Evolutionary conservation across 192 early-diverging fungal genomes (phyloP).

Genomic region (Coemansia sp.): DNA sequence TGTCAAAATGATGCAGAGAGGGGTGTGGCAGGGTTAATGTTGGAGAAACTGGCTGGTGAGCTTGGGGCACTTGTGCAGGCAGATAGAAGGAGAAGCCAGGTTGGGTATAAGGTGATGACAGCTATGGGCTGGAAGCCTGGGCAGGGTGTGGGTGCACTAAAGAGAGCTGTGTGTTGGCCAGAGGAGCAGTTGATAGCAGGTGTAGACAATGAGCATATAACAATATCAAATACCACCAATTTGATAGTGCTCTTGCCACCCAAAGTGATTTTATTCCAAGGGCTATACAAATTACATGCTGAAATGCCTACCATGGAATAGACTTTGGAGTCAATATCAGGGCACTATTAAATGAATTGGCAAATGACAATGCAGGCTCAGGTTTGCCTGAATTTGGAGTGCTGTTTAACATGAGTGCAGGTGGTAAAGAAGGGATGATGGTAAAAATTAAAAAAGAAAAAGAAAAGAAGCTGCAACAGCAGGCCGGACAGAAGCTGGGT

Average conservation of each 20-base stretch:
- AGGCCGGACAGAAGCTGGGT: constrained; percentile 15
- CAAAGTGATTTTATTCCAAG: too few relatives aligned
- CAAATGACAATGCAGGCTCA: not conserved
- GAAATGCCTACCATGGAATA: constrained; percentile 30
- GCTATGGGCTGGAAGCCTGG: constrained; percentile 89
- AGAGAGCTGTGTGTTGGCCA: constrained; percentile 6
- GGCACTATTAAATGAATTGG: too few relatives aligned
- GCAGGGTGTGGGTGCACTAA: constrained; percentile 74
- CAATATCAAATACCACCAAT: too few relatives aligned
- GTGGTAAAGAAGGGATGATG: not conserved
- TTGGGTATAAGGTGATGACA: constrained; percentile 64
- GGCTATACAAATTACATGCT: too few relatives aligned
- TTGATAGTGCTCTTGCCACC: too few relatives aligned
- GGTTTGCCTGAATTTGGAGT: constrained; percentile 14
- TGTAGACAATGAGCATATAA: too few relatives aligned
- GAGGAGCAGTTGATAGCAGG: too few relatives aligned
- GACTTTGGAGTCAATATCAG: constrained; percentile 18
- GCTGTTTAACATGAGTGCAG: constrained; percentile 13
- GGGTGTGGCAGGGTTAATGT: constrained; percentile 12
- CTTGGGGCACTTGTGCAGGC: constrained; percentile 2
- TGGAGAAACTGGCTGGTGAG: constrained; percentile 12
- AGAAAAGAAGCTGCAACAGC: constrained; percentile 7
- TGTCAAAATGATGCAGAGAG: not conserved
- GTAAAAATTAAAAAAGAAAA: not conserved
- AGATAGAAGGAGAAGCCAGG: not conserved